Base-by-base conservation (phyloP, 1,139 yeast species). In the Suhomyces bokatorum region DNA sequence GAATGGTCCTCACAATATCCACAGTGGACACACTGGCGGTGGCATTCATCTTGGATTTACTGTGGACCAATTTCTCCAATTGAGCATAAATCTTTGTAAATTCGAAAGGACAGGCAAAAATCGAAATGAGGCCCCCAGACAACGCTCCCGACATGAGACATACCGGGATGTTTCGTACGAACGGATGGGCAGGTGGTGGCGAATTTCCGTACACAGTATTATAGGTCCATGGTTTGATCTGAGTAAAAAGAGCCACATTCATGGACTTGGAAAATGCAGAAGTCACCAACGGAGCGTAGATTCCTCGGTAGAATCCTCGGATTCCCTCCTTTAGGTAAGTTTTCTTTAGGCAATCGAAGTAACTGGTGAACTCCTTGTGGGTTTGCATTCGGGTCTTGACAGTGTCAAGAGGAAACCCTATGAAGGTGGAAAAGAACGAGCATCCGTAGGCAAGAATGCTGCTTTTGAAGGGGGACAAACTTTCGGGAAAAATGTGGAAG, bases 381-480 rank as follows among this genome's bases (percentile, higher is more conserved):
- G 96, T 85, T 61, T 89, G 96, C 80, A 87, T 83, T 51, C 96
- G 67, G 0, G 95, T 87, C 62, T 89, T 89, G 46, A 89, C 74
- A 10, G 95, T 85, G 60, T 89, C 97, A 40, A 89, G 63, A 0
- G 97, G 97, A 58, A 83, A 88, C 9, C 95, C 95, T n/a, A 81
- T 74, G 6, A 81, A 73, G 0, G 91, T 85, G 12, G 93, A 78
- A 12, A 79, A 65, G 41, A 85, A 64, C 0, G 95, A 84, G 1
- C 95, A 76, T 0, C 80, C 67, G 55, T 82, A 84, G 2, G 91
- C 85, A 45, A 84, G 58, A 3, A 82, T 64, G 13, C 83, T 77
- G 2, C 83, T 73, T 45, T 81, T 69, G 63, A 79, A 82, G 1
- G 89, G 87, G 43, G 70, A 66, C 11, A 83, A 55, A 1, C 56